phyloP scores from a whole-genome alignment of 2,329 filamentous ascomycete species.

The Talaromyces pinophilus region DNA sequence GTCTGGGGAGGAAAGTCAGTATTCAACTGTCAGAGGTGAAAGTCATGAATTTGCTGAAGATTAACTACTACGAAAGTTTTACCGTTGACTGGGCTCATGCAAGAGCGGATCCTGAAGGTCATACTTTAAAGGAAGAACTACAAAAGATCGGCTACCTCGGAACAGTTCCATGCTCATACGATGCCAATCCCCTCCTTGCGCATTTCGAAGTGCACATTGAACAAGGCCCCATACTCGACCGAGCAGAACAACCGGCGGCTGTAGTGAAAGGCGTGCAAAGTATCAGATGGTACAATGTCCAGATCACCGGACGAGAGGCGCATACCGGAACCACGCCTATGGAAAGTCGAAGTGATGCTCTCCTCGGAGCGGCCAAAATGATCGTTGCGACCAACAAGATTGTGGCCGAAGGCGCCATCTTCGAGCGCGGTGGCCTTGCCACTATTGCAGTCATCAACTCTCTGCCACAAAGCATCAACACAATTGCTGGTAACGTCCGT shows the following conservation, averaged over 20 bases:
- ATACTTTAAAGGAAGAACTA: constrained; percentile 64
- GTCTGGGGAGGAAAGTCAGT: constrained; percentile 73
- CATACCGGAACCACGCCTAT: constrained; percentile 73
- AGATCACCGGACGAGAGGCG: constrained; percentile 62
- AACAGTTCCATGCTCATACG: constrained; percentile 52
- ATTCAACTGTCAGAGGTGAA: too few species aligned
- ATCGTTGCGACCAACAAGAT: constrained; percentile 64
- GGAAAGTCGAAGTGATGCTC: constrained; percentile 62
- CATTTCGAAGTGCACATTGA: constrained; percentile 83
- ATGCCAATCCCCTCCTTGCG: constrained; percentile 64
- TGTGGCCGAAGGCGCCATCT: constrained; percentile 51
- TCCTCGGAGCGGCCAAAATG: constrained; percentile 64
- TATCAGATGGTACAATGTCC: constrained; percentile 68
- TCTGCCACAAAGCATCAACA: constrained; percentile 66
- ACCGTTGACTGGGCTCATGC: constrained; percentile 60
- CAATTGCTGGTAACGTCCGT: constrained; percentile 63
- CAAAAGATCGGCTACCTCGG: constrained; percentile 69
- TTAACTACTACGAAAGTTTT: too few species aligned
- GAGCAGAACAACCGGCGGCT: constrained; percentile 60
- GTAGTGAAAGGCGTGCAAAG: constrained; percentile 69
- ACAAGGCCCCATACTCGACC: constrained; percentile 71
- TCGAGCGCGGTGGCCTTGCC: constrained; percentile 54
- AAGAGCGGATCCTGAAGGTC: constrained; percentile 59
- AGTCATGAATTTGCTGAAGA: too few species aligned
- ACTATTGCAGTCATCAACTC: constrained; percentile 66